A percentile compares a stretch with the other conserved stretches of the same genome.
Conservation (phyloP, 495 filamentous ascomycete genomes). For the Thermochaetoides thermophila region DNA sequence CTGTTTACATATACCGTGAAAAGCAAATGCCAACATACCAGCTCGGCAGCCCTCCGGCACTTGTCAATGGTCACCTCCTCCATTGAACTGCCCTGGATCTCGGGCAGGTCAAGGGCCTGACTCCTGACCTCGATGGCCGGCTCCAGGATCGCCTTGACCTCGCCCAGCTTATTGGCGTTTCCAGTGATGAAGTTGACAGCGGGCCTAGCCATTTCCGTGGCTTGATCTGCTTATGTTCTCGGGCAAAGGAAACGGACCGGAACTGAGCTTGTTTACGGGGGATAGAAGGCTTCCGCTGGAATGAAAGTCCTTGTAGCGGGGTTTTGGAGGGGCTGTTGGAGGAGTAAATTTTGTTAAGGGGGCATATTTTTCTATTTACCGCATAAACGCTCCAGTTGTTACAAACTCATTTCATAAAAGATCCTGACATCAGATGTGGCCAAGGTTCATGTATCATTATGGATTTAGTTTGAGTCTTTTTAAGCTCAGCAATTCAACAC, state of each 20-base stretch:
- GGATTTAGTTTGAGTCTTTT: too few species aligned
- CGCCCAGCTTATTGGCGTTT: constrained; percentile 80
- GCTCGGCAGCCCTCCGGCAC: constrained; percentile 59
- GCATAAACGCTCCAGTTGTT: too few species aligned
- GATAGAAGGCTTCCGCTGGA: not conserved
- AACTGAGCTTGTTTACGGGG: constrained; percentile 1
- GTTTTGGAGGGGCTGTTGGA: not conserved
- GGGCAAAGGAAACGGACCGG: too few species aligned
- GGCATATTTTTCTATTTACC: too few species aligned
- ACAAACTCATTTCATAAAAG: constrained; percentile 1
- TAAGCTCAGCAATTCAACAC: not conserved
- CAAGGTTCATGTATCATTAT: too few species aligned
- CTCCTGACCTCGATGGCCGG: constrained; percentile 56
- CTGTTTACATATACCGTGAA: too few species aligned
- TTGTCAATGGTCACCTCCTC: constrained; percentile 86
- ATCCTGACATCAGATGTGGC: too few species aligned
- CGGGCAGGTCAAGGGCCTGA: constrained; percentile 62
- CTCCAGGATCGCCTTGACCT: constrained; percentile 75
- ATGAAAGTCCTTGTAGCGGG: not conserved
- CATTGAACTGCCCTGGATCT: constrained; percentile 85
- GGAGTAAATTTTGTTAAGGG: not conserved
- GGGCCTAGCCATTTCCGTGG: constrained; percentile 9
- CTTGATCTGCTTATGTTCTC: too few species aligned
- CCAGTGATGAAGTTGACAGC: constrained; percentile 86
- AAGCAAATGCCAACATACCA: constrained; percentile 26